Conservation (phyloP, 2,329 filamentous ascomycete species). For the Alternaria metachromatica region DNA sequence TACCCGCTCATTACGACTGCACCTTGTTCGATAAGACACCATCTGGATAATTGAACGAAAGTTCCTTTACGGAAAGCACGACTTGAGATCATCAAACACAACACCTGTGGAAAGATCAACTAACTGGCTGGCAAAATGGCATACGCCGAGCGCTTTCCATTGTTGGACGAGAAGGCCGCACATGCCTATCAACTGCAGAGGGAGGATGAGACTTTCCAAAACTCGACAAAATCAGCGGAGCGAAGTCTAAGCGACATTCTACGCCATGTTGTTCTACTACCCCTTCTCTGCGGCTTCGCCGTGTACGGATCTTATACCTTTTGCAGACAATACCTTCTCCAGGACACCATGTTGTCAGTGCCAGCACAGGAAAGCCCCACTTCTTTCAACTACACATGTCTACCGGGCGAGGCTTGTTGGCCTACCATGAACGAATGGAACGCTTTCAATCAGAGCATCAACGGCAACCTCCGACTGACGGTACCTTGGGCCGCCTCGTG, state of each 20-base stretch:
- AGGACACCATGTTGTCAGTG: neutral
- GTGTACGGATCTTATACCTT: slow-evolving; percentile 8
- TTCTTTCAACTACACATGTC: slow-evolving; percentile 39
- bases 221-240: neutral
- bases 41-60: neutral
- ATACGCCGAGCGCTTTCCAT: slow-evolving; percentile 14
- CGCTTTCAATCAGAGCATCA: slow-evolving; percentile 41
- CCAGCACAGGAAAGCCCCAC: neutral
- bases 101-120: neutral
- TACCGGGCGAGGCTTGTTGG: slow-evolving; percentile 49
- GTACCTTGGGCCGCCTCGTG: slow-evolving; percentile 44
- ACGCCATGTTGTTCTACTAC: slow-evolving; percentile 2
- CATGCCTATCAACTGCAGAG: slow-evolving; percentile 4
- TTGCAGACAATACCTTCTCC: neutral
- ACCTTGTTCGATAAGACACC: neutral
- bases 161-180: slow-evolving; percentile 22
- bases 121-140: slow-evolving; percentile 13
- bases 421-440: slow-evolving; percentile 39
- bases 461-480: slow-evolving; percentile 37
- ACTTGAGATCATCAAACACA: neutral
- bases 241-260: neutral
- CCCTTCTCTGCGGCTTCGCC: slow-evolving; percentile 12
- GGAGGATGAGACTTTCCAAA: neutral
- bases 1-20: neutral
- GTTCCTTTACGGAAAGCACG: neutral